Evolutionary conservation across 2,329 filamentous ascomycete genomes (phyloP), one percentile per base, ranked within the genome.

Genomic region (Onygenales sp.): DNA sequence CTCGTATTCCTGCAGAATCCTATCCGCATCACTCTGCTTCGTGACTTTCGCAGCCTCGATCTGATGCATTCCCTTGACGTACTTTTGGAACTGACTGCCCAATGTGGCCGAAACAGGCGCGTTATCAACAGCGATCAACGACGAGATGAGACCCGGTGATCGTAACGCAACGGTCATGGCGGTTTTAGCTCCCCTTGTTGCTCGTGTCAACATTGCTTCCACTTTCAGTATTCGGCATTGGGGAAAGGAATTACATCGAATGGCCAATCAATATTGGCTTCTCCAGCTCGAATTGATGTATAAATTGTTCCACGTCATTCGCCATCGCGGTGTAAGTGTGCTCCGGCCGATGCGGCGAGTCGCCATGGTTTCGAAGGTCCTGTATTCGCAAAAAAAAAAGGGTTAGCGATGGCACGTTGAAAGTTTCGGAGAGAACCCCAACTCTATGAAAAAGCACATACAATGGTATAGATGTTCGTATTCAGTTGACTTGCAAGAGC

Each of bases 311-410:
- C n/a, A 95, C 82, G 62, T 95, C 90, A 59, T 83, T 79, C 6
- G 90, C 87, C 79, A 95, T 88, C 47, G 82, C 77, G 1, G 71
- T 67, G 68, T 95, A 95, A 71, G 89, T 83, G 69, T 95, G 91
- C 0, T 72, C 73, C 1, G 75, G 72, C 55, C 81, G 67, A 67
- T 95, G 90, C 0, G 87, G 87, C 1, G 88, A 93, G 49, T 94
- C 87, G 63, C 91, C 91, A 72, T 96, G 91, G 67, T 96, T 96
- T 62, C 91, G 82, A 32, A 95, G 79, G 68, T 96, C 91, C 85
- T 88, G 55, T 42, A 21, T 34, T 42, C 6, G 33, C 32, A 6
- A 13, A 34, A 7, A 31, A 31, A 13, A 34, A 7, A 34, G 33
- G 37, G 47, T 34, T 34, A 36, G 39, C 8, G 21, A 34, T 17